A percentile compares a stretch with the other conserved stretches of the same genome.
Evolutionary conservation across 2,329 filamentous ascomycete species (phyloP).

Genomic region (Colletotrichum tabaci): DNA sequence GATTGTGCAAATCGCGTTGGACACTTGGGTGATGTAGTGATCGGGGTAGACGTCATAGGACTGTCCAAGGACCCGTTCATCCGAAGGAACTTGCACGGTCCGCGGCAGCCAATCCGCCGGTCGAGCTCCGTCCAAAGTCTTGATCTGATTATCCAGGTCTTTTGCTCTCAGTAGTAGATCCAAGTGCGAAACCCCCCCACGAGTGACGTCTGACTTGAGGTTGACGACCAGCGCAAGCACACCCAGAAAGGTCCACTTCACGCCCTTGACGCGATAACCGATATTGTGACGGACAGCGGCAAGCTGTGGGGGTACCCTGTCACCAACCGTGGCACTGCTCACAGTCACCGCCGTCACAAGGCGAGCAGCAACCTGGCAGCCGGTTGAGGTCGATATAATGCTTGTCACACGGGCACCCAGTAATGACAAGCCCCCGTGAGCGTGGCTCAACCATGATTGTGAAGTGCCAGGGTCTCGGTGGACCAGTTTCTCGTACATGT

Average conservation of each 20-base stretch:
- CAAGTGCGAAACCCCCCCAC: background rate
- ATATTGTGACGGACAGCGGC: conserved; percentile 14
- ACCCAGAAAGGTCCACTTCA: conserved; percentile 26
- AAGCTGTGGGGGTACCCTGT: background rate
- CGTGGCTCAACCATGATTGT: conserved; percentile 44
- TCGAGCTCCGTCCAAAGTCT: background rate
- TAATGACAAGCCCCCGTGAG: conserved; percentile 44
- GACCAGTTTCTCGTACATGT: conserved; percentile 49
- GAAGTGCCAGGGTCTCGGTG: conserved; percentile 30
- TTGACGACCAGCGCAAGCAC: conserved; percentile 6
- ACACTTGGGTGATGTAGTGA: conserved; percentile 45
- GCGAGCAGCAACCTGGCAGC: conserved; percentile 14
- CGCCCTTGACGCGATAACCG: conserved; percentile 18
- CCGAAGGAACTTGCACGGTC: background rate
- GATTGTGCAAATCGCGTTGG: conserved; percentile 45
- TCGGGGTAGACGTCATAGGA: conserved; percentile 45
- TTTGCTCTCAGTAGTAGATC: background rate
- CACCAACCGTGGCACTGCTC: conserved; percentile 9
- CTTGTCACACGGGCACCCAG: conserved; percentile 22
- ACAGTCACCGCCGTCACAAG: conserved; percentile 33
- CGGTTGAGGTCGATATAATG: conserved; percentile 14
- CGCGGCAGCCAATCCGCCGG: background rate
- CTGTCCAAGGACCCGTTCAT: conserved; percentile 34
- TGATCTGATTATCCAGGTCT: conserved; percentile 6
- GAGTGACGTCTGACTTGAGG: conserved; percentile 2